These are phyloP conservation scores for Exophiala alcalophila DNA, from an alignment of 2,329 filamentous ascomycete genomes.

Conservation along the genomic window DNA sequence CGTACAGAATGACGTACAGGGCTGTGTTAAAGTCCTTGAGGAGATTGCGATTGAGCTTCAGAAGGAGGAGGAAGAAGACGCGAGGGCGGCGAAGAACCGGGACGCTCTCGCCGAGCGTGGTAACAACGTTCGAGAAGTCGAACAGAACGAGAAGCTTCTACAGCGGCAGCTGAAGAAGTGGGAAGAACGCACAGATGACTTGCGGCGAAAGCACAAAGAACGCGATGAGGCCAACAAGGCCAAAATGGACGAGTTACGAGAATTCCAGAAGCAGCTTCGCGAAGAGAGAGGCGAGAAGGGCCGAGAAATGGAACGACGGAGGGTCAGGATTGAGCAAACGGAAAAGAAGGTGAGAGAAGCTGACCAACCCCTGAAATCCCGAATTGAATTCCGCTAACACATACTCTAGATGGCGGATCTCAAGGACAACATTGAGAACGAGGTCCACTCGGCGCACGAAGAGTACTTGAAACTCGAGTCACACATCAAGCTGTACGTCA, in stretches of 20 bases:
- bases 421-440: slow-evolving; percentile 94
- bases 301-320: slow-evolving; percentile 85
- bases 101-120: slow-evolving; percentile 84
- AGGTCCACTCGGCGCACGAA: slow-evolving; percentile 84
- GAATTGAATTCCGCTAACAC: slow-evolving; percentile 25
- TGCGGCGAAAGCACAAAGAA: slow-evolving; percentile 74
- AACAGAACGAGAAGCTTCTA: slow-evolving; percentile 79
- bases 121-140: slow-evolving; percentile 87
- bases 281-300: slow-evolving; percentile 84
- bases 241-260: slow-evolving; percentile 85
- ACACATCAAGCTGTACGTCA: slow-evolving; percentile 96
- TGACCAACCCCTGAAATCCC: background rate
- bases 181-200: slow-evolving; percentile 79
- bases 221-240: slow-evolving; percentile 78
- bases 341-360: slow-evolving; percentile 92
- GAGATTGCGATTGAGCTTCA: slow-evolving; percentile 80
- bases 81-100: slow-evolving; percentile 73
- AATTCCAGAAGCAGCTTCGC: slow-evolving; percentile 73
- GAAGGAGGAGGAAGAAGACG: slow-evolving; percentile 88
- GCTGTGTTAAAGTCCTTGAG: slow-evolving; percentile 83
- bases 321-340: slow-evolving; percentile 94
- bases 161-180: slow-evolving; percentile 81
- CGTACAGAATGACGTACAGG: slow-evolving; percentile 78
- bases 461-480: slow-evolving; percentile 97
- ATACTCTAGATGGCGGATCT: slow-evolving; percentile 81